Conservation (phyloP, 1,284 basidiomycete species). For the Microbotryomycetes sp. region DNA sequence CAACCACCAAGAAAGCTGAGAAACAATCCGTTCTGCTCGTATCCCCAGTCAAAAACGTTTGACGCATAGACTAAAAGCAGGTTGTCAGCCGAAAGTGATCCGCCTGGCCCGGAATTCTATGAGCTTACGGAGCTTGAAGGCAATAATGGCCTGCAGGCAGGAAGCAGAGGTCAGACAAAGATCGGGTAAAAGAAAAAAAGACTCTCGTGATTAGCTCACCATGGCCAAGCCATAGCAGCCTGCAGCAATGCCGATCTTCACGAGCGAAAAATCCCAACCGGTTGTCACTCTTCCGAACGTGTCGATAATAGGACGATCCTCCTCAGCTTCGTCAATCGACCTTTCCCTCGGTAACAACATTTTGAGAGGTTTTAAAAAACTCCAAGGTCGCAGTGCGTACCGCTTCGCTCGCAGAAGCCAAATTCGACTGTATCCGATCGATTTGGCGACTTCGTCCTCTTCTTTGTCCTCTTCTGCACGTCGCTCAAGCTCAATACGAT, state of each 20-base stretch:
- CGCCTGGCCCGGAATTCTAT: too few species aligned
- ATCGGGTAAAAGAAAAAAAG: too few species aligned
- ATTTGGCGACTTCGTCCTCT: not conserved
- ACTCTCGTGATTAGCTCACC: constrained; percentile 6
- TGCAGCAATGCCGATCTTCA: constrained; percentile 19
- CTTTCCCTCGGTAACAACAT: constrained; percentile 11
- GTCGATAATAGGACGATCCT: constrained; percentile 14
- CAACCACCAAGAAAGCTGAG: constrained; percentile 28
- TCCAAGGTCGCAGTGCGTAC: not conserved
- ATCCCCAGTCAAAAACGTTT: constrained; percentile 27
- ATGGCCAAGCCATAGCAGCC: constrained; percentile 11
- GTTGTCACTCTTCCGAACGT: not conserved
- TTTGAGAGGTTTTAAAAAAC: constrained; percentile 21
- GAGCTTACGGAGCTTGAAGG: constrained; percentile 21
- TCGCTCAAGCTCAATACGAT: constrained; percentile 7
- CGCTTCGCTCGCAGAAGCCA: not conserved
- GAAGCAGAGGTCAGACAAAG: too few species aligned
- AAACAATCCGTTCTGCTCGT: constrained; percentile 25
- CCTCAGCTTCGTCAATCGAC: constrained; percentile 3
- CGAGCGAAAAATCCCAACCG: constrained; percentile 19
- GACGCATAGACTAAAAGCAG: constrained; percentile 16
- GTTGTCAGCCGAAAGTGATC: too few species aligned
- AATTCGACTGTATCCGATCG: not conserved
- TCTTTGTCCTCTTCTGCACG: not conserved
- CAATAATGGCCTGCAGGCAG: constrained; percentile 18